Evolutionary conservation across 2,329 filamentous ascomycete genomes (phyloP).

Genomic region (Plenodomus lindquistii): DNA sequence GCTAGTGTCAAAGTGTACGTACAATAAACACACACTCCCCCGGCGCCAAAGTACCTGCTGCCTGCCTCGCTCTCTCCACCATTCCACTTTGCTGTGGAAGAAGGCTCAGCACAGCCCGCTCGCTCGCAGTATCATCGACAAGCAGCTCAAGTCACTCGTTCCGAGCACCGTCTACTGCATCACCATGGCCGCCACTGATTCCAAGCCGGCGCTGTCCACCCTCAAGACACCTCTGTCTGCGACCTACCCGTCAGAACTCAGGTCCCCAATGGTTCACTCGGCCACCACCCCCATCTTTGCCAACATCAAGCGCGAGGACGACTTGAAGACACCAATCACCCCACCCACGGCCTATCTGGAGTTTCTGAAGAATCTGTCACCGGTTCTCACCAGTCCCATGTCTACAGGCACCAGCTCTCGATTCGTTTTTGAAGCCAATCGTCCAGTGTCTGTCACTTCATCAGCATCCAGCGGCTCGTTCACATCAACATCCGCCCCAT

Average conservation of each 20-base stretch:
- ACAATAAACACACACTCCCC: constrained; percentile 39
- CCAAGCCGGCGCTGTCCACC: constrained; percentile 47
- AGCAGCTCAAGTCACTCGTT: constrained; percentile 37
- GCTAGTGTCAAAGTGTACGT: constrained; percentile 25
- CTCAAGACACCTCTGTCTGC: constrained; percentile 64
- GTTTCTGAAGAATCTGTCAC: constrained; percentile 82
- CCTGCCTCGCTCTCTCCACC: constrained; percentile 31
- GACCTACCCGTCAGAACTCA: constrained; percentile 56
- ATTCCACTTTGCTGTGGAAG: constrained; percentile 32
- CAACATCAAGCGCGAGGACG: constrained; percentile 67
- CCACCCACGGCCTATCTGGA: constrained; percentile 89
- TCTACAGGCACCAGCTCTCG: constrained; percentile 60
- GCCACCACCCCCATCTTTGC: constrained; percentile 52
- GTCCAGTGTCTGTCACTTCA: constrained; percentile 44
- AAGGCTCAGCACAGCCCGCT: constrained; percentile 31
- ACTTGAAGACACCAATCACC: constrained; percentile 81
- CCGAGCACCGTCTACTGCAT: constrained; percentile 21
- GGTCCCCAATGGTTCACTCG: constrained; percentile 66
- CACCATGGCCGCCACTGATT: constrained; percentile 46
- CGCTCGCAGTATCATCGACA: constrained; percentile 22
- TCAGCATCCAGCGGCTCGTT: constrained; percentile 42
- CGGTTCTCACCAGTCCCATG: constrained; percentile 69
- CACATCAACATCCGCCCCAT: constrained; percentile 40
- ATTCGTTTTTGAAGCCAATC: constrained; percentile 53
- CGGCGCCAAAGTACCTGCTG: constrained; percentile 29